phyloP scores from a whole-genome alignment of 257 asterid genomes.

The Plantago ovata region DNA sequence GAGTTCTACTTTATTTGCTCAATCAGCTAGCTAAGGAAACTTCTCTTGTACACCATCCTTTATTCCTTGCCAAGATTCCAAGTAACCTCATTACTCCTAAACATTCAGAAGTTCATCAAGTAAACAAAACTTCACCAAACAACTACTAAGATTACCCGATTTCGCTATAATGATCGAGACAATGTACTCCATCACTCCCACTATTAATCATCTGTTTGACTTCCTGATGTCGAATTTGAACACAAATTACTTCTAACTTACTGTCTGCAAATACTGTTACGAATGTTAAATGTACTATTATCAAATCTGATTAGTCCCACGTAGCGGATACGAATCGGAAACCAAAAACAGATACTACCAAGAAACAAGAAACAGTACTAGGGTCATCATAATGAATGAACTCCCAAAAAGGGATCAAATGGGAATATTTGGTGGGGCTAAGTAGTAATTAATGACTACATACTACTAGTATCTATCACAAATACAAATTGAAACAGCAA shows the following conservation, averaged over 20 bases:
- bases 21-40: not conserved
- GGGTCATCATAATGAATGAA: no score
- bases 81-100: conserved; percentile 3
- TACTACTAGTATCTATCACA: not conserved
- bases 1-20: not conserved
- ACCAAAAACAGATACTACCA: not conserved
- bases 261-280: no score
- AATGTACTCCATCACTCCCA: no score
- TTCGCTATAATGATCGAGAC: no score
- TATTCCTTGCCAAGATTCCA: conserved; percentile 19
- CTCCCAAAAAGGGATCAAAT: no score
- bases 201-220: no score
- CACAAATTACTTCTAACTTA: not conserved
- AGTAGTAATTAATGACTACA: not conserved
- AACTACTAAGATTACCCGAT: not conserved
- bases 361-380: no score
- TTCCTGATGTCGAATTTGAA: not conserved
- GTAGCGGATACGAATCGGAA: not conserved
- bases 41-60: not conserved
- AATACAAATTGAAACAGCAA: not conserved
- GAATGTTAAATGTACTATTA: not conserved
- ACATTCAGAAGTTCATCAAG: not conserved
- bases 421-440: no score
- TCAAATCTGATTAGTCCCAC: not conserved
- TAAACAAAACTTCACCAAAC: not conserved